Conservation (phyloP, 495 filamentous ascomycete genomes). For the Talaromyces proteolyticus region DNA sequence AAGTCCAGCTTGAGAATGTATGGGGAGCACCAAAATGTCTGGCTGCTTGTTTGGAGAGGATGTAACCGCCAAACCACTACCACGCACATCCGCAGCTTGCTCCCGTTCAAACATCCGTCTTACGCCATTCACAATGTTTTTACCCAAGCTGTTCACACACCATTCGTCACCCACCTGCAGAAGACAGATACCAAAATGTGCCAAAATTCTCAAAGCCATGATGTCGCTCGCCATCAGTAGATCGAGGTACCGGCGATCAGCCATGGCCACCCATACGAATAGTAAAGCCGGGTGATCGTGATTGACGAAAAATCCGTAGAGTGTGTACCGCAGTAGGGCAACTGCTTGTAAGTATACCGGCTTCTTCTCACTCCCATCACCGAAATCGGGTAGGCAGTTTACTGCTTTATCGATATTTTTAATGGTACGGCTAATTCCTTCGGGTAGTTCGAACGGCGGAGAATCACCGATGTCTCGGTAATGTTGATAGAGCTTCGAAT, state of each 20-base stretch:
- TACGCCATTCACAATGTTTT: neutral
- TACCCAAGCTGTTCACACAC: slow-evolving; percentile 1
- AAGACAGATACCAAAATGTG: slow-evolving; percentile 3
- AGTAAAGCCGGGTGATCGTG: slow-evolving; percentile 1
- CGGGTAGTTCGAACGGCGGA: neutral
- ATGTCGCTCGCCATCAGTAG: neutral
- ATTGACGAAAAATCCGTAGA: neutral
- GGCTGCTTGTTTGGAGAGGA: neutral
- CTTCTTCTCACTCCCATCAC: neutral
- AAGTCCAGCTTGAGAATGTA: neutral
- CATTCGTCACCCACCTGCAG: neutral
- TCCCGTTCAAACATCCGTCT: neutral
- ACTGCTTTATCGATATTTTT: neutral
- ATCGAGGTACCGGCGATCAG: neutral
- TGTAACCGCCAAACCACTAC: neutral
- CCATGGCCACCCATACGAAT: slow-evolving; percentile 2
- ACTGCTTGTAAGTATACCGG: neutral
- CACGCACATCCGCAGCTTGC: neutral
- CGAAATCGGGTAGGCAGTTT: neutral
- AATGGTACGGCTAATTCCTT: neutral
- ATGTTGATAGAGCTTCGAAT: neutral
- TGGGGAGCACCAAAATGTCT: neutral
- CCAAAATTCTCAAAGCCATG: neutral
- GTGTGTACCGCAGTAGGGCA: neutral
- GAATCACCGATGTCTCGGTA: neutral